phyloP scores from a whole-genome alignment of 371 early-diverging fungal genomes.

The Mortierella sp. region DNA sequence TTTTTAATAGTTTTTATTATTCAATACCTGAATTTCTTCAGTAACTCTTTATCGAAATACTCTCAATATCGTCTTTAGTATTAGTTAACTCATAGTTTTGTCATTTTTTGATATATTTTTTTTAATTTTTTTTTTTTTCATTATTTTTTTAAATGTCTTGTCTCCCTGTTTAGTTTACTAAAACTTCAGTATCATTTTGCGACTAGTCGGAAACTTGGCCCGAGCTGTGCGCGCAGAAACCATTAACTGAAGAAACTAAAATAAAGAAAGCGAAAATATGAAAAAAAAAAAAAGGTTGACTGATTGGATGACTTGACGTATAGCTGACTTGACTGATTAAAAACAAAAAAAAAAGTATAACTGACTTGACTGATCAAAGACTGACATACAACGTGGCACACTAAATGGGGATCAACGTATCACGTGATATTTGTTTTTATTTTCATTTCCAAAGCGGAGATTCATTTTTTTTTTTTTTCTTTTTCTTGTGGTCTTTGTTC shows the following conservation, averaged over 20 bases:
- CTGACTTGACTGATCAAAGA: no score
- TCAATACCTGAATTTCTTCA: conserved; percentile 9
- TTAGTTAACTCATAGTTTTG: conserved; percentile 1
- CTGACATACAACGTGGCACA: no score
- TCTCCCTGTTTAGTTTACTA: conserved; percentile 49
- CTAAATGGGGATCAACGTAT: no score
- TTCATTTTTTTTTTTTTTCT: background rate
- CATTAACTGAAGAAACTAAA: conserved; percentile 17
- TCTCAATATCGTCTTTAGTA: background rate
- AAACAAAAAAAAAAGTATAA: no score
- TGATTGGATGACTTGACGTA: no score
- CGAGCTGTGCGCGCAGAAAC: conserved; percentile 46
- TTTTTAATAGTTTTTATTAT: conserved; percentile 5
- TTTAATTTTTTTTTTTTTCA: conserved; percentile 9
- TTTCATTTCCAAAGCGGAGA: no score
- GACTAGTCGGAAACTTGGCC: conserved; percentile 48
- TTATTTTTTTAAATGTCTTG: conserved; percentile 31
- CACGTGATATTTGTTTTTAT: no score
- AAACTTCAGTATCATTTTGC: conserved; percentile 31
- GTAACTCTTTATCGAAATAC: background rate
- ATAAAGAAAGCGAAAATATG: conserved; percentile 43
- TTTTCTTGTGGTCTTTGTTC: background rate
- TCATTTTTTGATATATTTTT: background rate
- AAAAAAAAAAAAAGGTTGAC: conserved; percentile 12
- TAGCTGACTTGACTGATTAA: no score